Conservation (phyloP, 1,139 yeast species). For the Yamadazyma spencermartinsiae region DNA sequence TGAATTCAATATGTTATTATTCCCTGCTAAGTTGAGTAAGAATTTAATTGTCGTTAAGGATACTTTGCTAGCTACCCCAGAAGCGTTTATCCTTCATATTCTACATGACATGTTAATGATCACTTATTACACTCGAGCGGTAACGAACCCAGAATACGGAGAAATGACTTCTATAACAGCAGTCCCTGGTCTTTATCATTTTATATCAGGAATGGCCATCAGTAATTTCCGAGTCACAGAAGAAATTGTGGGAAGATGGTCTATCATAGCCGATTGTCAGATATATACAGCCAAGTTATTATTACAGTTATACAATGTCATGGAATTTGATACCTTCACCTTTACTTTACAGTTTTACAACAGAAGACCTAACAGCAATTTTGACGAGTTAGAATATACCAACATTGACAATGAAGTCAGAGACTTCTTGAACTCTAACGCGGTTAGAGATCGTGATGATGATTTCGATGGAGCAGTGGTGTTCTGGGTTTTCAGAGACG, state of each 20-base stretch:
- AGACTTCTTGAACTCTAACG: constrained; percentile 9
- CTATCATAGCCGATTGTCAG: constrained; percentile 20
- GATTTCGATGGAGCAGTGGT: constrained; percentile 24
- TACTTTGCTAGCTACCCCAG: constrained; percentile 22
- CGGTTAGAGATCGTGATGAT: constrained; percentile 16
- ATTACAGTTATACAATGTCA: constrained; percentile 15
- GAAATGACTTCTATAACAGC: constrained; percentile 20
- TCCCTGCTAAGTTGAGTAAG: constrained; percentile 24
- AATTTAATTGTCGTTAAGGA: constrained; percentile 22
- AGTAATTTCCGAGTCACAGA: constrained; percentile 22
- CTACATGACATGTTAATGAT: constrained; percentile 22
- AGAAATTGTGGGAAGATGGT: constrained; percentile 20
- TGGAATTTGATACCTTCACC: constrained; percentile 23
- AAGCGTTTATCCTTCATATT: constrained; percentile 22
- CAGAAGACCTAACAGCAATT: constrained; percentile 15
- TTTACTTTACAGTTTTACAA: constrained; percentile 18
- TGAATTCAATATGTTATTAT: constrained; percentile 25
- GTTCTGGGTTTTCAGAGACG: constrained; percentile 26
- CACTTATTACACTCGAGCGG: constrained; percentile 18
- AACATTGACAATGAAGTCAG: constrained; percentile 14
- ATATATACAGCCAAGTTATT: constrained; percentile 18
- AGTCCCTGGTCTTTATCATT: constrained; percentile 25
- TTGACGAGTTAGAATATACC: constrained; percentile 9
- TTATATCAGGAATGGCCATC: constrained; percentile 24
- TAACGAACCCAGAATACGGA: constrained; percentile 16